Evolutionary conservation across 1,139 yeast species (phyloP).

Genomic region (Yamadazyma spencermartinsiae): DNA sequence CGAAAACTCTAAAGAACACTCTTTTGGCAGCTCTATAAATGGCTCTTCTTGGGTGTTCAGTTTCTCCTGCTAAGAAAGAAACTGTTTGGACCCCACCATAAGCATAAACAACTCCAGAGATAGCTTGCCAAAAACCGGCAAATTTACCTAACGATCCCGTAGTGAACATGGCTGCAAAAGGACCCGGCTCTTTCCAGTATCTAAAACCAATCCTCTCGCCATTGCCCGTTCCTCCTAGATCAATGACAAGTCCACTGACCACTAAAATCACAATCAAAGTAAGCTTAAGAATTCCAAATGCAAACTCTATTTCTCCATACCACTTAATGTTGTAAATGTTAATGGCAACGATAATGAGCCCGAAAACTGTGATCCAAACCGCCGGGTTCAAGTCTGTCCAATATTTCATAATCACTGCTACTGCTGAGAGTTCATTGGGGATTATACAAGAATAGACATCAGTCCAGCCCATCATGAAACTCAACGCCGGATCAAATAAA

Average conservation of each 20-base stretch:
- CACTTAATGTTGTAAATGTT: constrained; percentile 45
- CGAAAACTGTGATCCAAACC: constrained; percentile 44
- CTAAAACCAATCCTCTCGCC: constrained; percentile 42
- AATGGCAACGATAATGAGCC: constrained; percentile 32
- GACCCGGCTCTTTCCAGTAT: constrained; percentile 43
- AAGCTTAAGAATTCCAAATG: constrained; percentile 46
- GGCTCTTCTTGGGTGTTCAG: constrained; percentile 64
- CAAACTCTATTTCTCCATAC: constrained; percentile 46
- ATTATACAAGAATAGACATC: constrained; percentile 45
- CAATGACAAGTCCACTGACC: constrained; percentile 40
- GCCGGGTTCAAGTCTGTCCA: constrained; percentile 41
- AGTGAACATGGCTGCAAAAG: constrained; percentile 52
- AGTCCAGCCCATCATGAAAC: constrained; percentile 62
- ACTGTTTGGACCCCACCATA: constrained; percentile 59
- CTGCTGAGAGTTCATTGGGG: constrained; percentile 45
- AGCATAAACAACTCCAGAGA: constrained; percentile 79
- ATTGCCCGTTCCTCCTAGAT: constrained; percentile 40
- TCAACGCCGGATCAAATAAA: constrained; percentile 63
- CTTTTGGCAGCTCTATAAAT: constrained; percentile 74
- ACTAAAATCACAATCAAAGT: constrained; percentile 54
- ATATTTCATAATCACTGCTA: constrained; percentile 40
- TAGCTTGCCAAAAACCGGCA: constrained; percentile 69
- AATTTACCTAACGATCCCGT: constrained; percentile 65
- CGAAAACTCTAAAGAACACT: constrained; percentile 67
- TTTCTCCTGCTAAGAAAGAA: constrained; percentile 85